These are phyloP conservation scores for Rhodotorula sp. DNA, from an alignment of 1,284 basidiomycete genomes.

Conservation along the genomic window DNA sequence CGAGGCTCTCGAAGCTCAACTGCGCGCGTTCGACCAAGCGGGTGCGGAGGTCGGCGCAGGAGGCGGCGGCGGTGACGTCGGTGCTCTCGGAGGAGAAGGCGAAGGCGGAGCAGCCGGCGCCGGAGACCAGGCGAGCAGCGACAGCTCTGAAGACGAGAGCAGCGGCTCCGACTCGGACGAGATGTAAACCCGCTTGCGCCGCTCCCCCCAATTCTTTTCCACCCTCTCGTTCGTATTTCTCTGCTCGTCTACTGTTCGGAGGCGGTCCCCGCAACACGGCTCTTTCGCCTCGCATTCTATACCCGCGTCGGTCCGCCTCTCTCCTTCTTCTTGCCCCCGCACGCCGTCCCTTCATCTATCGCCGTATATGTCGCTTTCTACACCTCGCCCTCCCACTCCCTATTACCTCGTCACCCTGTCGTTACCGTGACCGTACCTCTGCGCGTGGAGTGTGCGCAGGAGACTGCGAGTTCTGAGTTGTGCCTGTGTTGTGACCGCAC, in stretches of 20 bases:
- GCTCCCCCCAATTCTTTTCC: too few relatives aligned
- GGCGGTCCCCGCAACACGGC: not conserved
- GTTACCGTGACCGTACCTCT: not conserved
- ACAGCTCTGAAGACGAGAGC: slow-evolving; percentile 60
- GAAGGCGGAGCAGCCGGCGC: not conserved
- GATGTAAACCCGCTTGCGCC: slow-evolving; percentile 56
- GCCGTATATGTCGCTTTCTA: not conserved
- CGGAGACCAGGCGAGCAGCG: slow-evolving; percentile 35
- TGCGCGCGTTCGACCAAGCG: slow-evolving; percentile 64
- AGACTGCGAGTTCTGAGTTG: too few relatives aligned
- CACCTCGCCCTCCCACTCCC: not conserved
- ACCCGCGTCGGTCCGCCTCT: slow-evolving; percentile 6
- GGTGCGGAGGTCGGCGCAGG: not conserved
- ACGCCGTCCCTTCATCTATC: not conserved
- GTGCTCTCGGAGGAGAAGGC: not conserved
- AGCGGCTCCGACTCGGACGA: slow-evolving; percentile 61
- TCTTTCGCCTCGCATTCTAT: not conserved
- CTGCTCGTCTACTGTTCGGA: too few relatives aligned
- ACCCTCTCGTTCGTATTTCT: not conserved
- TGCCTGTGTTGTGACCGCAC: too few relatives aligned
- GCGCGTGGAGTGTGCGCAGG: too few relatives aligned
- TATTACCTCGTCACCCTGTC: not conserved
- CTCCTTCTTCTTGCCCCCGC: not conserved
- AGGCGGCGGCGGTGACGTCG: not conserved
- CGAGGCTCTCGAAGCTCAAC: slow-evolving; percentile 74